These are phyloP conservation scores for Mycena crocata DNA, from an alignment of 768 basidiomycete genomes.

Conservation along the genomic window DNA sequence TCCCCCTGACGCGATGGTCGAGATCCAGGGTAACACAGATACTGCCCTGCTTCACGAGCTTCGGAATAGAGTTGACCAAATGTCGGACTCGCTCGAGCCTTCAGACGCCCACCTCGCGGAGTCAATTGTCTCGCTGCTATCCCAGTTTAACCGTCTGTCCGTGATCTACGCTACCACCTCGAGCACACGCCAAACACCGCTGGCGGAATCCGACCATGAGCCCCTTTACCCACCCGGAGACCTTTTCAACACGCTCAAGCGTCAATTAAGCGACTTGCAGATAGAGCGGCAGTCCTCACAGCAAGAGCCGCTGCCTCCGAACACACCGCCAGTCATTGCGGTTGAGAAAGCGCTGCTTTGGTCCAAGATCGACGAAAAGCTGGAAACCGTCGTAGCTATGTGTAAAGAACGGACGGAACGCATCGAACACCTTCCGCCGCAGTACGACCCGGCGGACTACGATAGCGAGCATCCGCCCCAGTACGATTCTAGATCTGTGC, in stretches of 20 bases:
- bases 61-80: slow-evolving; percentile 60
- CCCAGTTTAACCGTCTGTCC: slow-evolving; percentile 75
- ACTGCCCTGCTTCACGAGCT: slow-evolving; percentile 71
- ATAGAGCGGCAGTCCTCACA: slow-evolving; percentile 62
- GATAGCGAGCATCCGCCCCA: slow-evolving; percentile 62
- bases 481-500: slow-evolving; percentile 57
- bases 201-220: slow-evolving; percentile 16
- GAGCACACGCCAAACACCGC: slow-evolving; percentile 1
- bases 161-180: slow-evolving; percentile 46
- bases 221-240: slow-evolving; percentile 44
- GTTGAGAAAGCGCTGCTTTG: slow-evolving; percentile 79
- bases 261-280: slow-evolving; percentile 77
- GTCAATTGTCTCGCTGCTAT: slow-evolving; percentile 75
- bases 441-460: slow-evolving; percentile 55
- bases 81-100: slow-evolving; percentile 55
- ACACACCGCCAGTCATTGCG: slow-evolving; percentile 57
- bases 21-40: slow-evolving; percentile 56
- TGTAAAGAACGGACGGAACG: slow-evolving; percentile 69
- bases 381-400: slow-evolving; percentile 75
- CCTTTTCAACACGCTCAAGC: slow-evolving; percentile 70
- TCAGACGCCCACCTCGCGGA: slow-evolving; percentile 73
- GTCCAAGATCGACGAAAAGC: slow-evolving; percentile 78
- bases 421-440: slow-evolving; percentile 57
- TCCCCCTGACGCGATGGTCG: slow-evolving; percentile 57
- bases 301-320: slow-evolving; percentile 47